These are phyloP conservation scores for Cryptosporidium xiaoi DNA, from an alignment of 169 alveolate species.

Conservation along the genomic window DNA sequence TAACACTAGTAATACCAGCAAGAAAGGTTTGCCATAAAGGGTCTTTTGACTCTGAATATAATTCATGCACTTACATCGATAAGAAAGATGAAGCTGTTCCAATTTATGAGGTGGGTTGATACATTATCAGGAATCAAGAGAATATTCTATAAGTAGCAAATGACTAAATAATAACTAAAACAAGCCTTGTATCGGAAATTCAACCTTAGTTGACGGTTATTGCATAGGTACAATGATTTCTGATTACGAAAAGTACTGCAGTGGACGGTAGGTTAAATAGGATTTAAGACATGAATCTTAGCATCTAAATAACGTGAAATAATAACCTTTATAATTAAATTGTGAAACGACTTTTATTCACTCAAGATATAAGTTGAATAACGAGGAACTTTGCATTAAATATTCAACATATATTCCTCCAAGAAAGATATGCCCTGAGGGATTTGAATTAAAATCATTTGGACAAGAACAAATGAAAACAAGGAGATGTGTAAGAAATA, in stretches of 20 bases:
- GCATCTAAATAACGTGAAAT: neutral
- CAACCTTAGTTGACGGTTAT: slow-evolving; percentile 66
- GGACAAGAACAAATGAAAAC: slow-evolving; percentile 42
- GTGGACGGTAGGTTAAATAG: slow-evolving; percentile 34
- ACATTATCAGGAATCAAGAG: neutral
- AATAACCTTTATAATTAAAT: no score
- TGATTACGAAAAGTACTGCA: slow-evolving; percentile 69
- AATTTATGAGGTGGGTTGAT: slow-evolving; percentile 47
- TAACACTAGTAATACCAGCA: slow-evolving; percentile 53
- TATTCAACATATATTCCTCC: slow-evolving; percentile 60
- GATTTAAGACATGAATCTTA: neutral
- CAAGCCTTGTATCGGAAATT: slow-evolving; percentile 70
- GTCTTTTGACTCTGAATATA: slow-evolving; percentile 47
- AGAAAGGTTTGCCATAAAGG: slow-evolving; percentile 71
- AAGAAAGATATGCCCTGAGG: slow-evolving; percentile 68
- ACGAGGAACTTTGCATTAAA: slow-evolving; percentile 58
- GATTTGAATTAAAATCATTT: slow-evolving; percentile 44
- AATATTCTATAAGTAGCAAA: neutral
- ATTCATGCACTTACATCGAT: slow-evolving; percentile 64
- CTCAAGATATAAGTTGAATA: slow-evolving; percentile 36
- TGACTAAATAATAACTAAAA: neutral
- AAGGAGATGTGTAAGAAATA: slow-evolving; percentile 38
- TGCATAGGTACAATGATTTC: slow-evolving; percentile 74
- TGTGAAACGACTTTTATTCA: no score
- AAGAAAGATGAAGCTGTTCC: slow-evolving; percentile 70